Conservation (phyloP, 768 basidiomycete genomes). For the Gautieria morchelliformis region DNA sequence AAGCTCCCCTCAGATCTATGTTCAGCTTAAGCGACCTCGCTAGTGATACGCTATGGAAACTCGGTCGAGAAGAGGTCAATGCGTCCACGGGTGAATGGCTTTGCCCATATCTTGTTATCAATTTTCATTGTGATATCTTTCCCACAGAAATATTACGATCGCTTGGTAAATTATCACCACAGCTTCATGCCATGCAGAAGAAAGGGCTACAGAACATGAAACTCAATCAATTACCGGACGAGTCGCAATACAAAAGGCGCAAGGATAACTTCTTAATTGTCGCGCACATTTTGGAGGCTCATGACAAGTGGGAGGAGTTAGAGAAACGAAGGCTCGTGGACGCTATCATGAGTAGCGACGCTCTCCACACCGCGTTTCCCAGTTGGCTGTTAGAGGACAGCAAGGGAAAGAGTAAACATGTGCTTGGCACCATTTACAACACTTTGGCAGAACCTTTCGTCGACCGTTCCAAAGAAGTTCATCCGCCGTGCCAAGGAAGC, state of each 20-base stretch:
- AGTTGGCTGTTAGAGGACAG: background rate
- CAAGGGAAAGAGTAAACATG: background rate
- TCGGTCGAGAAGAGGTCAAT: background rate
- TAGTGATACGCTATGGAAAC: background rate
- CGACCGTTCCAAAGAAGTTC: background rate
- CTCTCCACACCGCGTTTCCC: background rate
- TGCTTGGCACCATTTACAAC: background rate
- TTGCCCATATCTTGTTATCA: background rate
- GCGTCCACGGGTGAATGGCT: background rate
- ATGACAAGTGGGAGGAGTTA: background rate
- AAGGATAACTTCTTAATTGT: background rate
- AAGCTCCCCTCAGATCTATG: background rate
- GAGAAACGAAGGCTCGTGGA: background rate
- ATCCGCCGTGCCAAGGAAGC: background rate
- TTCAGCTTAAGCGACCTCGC: background rate
- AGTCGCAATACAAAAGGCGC: background rate
- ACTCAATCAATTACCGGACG: background rate
- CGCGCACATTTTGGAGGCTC: background rate
- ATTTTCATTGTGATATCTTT: background rate
- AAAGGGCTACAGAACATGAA: background rate
- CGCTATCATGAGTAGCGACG: background rate
- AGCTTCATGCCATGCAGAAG: background rate
- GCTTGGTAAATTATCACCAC: background rate
- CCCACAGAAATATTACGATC: background rate
- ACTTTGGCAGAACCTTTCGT: background rate